Conservation (phyloP, 305 asterid species). For the Fraxinus floribunda region DNA sequence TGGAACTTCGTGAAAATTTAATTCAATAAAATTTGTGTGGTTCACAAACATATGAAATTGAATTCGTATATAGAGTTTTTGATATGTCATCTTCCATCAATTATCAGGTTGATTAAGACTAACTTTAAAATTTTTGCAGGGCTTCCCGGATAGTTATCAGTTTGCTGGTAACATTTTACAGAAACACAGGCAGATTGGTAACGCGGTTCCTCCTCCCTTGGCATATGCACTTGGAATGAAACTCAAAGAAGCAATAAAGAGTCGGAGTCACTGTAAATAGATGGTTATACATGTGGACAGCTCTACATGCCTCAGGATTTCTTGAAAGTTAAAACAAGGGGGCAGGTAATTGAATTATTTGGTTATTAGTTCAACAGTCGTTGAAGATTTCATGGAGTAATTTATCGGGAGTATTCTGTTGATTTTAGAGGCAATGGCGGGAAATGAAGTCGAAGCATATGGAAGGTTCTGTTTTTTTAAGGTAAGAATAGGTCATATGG, state of each 20-base stretch:
- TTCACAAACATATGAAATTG: neutral
- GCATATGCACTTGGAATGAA: constrained; percentile 53
- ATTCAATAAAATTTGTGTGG: neutral
- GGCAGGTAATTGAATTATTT: constrained; percentile 65
- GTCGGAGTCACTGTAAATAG: constrained; percentile 3
- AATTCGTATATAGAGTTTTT: neutral
- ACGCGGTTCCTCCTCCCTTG: constrained; percentile 52
- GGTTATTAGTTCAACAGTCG: constrained; percentile 18
- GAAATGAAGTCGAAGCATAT: constrained; percentile 94
- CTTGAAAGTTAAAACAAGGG: constrained; percentile 67
- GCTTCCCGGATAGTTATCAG: constrained; percentile 46
- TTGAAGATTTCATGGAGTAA: constrained; percentile 13
- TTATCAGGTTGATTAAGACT: neutral
- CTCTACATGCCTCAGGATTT: constrained; percentile 66
- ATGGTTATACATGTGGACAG: neutral
- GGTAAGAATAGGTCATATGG: constrained; percentile 41
- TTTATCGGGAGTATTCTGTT: constrained; percentile 28
- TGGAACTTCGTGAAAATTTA: neutral
- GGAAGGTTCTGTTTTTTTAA: constrained; percentile 96
- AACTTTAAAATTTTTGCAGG: constrained; percentile 28
- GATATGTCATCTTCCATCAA: neutral
- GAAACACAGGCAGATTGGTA: constrained; percentile 51
- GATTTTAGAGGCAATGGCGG: constrained; percentile 94
- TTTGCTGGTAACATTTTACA: constrained; percentile 40
- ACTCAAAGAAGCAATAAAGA: constrained; percentile 43